Evolutionary conservation across 2,329 filamentous ascomycete species (phyloP), one percentile per base, ranked within the genome.

Genomic region (Colletotrichum gloeosporioides): DNA sequence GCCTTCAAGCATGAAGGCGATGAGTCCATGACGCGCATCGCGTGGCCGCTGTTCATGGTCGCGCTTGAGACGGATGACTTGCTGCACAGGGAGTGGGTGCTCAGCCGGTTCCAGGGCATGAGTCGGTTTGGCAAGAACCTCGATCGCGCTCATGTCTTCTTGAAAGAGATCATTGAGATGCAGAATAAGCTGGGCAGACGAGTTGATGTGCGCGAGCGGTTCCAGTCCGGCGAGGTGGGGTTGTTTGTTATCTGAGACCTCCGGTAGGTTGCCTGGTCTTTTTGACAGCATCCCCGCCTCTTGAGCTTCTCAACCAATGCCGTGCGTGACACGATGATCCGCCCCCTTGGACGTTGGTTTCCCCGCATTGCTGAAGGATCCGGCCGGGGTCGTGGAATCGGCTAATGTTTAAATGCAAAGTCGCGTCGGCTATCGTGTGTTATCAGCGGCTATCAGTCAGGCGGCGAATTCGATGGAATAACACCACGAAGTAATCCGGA

Each of bases 11-110:
- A 85, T 64, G 79, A 79, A 4, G 83, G 84, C 7, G 79, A 83
- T 8, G 79, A 82, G n/a, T 79, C 81, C 8, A 80, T 84, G 63
- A 73, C 81, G 8, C 79, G 82, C 44, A 79, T 85, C 18, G 82
- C 83, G 0, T 84, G 83, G 81, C 82, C 83, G 7, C 77, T 85
- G 8, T 84, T 85, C 70, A 79, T 83, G n/a, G 84, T 81, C 6
- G 83, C 81, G 8, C 76, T 86, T 8, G 83, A 85, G 75, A 85
- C 83, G 7, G 80, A 83, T 13, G 80, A 83, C 29, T 75, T 79
- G 5, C 73, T 83, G 6, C 81, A 85, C 31, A 82, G 81, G 7
- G 80, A 82, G 10, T 86, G 84, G 81, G 80, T 84, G 18, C 67
- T 85, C 15, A 79, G 80, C 10, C 79, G 83, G 2, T 84, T 84